Evolutionary conservation across 345 rosid species (phyloP), one percentile per base, ranked within the genome.

Genomic region (Boechera divaricarpa): DNA sequence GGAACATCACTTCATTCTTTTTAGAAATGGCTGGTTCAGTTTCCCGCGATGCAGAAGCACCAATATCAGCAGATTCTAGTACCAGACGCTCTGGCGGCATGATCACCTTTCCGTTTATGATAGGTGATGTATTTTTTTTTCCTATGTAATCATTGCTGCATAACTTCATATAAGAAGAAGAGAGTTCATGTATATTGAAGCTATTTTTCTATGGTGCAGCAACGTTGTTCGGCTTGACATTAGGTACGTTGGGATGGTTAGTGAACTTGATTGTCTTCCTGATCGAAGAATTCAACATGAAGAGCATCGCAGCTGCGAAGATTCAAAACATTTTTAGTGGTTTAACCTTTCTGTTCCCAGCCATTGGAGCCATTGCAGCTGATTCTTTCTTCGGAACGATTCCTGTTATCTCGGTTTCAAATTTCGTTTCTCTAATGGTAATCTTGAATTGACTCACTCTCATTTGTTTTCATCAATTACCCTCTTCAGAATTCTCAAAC

Each of bases 301-400:
- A 74, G 70, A 82, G 83, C 68, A 79, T 86, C 24, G 81, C 67
- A 35, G 87, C 90, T 0, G 81, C 87, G 15, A 81, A 84, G 65
- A 70, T 74, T 26, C 21, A 54, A 8, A 85, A 73, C 67, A 63
- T 81, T 7, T 61, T 79, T 1, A 70, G 28, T 57, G 88, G 84
- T 36, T 80, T 64, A 32, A 63, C 29, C 38, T 65, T 32, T 31
- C 59, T 87, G 24, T 38, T 79, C 38, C 88, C 87, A 2, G 69
- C 77, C 26, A 2, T 81, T 61, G 86, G 48, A 31, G 91, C 88
- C 32, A 74, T 84, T 24, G 44, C 81, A 5, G 82, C 90, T 1
- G 89, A 88, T 53, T 85, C 90, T 48, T 58, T 74, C 73, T 45
- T 83, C 0, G 86, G 86, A 31, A 78, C 81, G 66, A 80, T 77